Conservation (phyloP, 306 rosid species). For the Pterocarpus macrocarpus region DNA sequence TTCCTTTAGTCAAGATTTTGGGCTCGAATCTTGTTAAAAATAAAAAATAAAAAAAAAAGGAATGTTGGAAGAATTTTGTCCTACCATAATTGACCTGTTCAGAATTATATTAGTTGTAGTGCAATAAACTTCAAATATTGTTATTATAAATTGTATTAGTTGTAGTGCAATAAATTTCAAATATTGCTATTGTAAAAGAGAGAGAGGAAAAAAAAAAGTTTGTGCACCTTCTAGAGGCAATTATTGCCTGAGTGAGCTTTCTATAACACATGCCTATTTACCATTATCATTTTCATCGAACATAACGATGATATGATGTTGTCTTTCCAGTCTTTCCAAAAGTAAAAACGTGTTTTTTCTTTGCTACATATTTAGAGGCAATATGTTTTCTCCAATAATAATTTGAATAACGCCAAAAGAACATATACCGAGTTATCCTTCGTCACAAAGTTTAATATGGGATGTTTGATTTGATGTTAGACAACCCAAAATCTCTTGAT, state of each 20-base stretch:
- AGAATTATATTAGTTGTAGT: background rate
- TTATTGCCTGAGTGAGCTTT: conserved; percentile 23
- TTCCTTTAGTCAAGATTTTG: no score
- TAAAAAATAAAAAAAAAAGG: no score
- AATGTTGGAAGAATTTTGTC: no score
- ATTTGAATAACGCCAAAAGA: background rate
- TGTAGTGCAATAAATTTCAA: no score
- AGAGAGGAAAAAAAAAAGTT: background rate
- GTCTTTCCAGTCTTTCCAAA: conserved; percentile 6
- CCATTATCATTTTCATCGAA: background rate
- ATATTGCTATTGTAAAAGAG: no score
- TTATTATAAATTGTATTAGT: no score
- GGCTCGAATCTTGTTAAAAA: no score
- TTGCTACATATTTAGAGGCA: background rate
- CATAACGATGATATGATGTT: background rate
- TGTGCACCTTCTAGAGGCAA: background rate
- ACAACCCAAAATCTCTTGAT: no score
- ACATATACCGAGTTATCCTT: no score
- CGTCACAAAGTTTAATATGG: background rate
- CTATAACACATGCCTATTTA: background rate
- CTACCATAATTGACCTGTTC: no score
- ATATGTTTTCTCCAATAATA: background rate
- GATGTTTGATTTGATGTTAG: no score
- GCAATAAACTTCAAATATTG: background rate
- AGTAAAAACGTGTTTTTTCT: background rate